Percentiles rank a stretch among this genome's conserved stretches.
Evolutionary conservation across 768 basidiomycete species (phyloP).

Genomic region (Mycena haematopus): DNA sequence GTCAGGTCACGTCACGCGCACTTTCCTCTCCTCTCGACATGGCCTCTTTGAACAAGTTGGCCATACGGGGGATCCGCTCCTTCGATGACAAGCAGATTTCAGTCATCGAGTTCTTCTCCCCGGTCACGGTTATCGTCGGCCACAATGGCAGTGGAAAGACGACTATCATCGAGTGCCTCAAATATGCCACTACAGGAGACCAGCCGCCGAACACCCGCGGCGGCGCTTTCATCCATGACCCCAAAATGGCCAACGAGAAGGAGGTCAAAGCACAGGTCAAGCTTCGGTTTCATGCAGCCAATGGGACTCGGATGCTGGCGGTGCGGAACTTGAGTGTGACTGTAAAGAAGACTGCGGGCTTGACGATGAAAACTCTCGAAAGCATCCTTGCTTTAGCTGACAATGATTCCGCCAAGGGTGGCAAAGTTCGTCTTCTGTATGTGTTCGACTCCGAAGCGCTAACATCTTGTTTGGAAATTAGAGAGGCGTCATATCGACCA

Average conservation of each 20-base stretch:
- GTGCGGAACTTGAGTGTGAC: conserved; percentile 92
- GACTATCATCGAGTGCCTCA: conserved; percentile 98
- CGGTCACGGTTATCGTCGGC: conserved; percentile 97
- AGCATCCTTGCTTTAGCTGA: conserved; percentile 83
- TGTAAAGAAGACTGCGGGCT: conserved; percentile 83
- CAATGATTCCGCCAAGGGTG: conserved; percentile 65
- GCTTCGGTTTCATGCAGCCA: conserved; percentile 89
- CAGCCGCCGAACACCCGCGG: conserved; percentile 97
- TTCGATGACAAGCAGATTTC: conserved; percentile 96
- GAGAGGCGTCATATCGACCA: conserved; percentile 92
- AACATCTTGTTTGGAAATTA: conserved; percentile 38
- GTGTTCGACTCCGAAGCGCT: not conserved
- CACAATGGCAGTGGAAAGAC: conserved; percentile 99
- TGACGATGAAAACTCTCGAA: conserved; percentile 98
- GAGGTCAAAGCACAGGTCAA: conserved; percentile 99
- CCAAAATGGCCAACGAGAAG: conserved; percentile 99
- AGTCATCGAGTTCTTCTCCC: conserved; percentile 96
- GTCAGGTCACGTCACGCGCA: too few species aligned
- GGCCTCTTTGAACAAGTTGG: conserved; percentile 78
- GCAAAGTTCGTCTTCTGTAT: conserved; percentile 66
- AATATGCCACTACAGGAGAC: conserved; percentile 98
- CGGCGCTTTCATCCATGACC: conserved; percentile 98
- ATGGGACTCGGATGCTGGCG: conserved; percentile 88
- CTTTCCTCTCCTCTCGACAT: not conserved
- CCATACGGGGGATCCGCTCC: conserved; percentile 91